Conservation (phyloP, 1,284 basidiomycete genomes). For the Xerocomus nothofagi region DNA sequence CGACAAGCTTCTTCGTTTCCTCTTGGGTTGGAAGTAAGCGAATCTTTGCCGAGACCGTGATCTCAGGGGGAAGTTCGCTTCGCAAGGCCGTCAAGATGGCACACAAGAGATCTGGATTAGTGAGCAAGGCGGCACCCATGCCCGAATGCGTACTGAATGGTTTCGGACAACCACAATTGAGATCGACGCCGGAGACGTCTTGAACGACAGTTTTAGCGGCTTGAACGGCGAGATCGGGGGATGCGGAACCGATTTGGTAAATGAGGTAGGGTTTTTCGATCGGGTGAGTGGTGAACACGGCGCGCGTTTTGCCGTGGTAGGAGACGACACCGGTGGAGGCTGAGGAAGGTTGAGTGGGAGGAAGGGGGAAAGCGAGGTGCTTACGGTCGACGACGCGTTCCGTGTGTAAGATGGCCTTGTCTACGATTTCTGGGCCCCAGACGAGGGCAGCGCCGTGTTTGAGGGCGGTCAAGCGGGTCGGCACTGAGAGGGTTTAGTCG, state of each 20-base stretch:
- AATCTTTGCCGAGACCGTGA: constrained; percentile 92
- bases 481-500: constrained; percentile 50
- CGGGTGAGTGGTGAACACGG: constrained; percentile 93
- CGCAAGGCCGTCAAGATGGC: constrained; percentile 81
- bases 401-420: constrained; percentile 91
- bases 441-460: constrained; percentile 95
- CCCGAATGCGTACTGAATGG: constrained; percentile 94
- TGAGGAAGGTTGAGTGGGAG: constrained; percentile 33
- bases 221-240: constrained; percentile 87
- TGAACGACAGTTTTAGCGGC: constrained; percentile 85
- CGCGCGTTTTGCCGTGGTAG: constrained; percentile 78
- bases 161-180: constrained; percentile 95
- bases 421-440: constrained; percentile 97
- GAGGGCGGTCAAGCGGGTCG: constrained; percentile 82
- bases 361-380: constrained; percentile 25
- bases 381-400: constrained; percentile 82
- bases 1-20: constrained; percentile 85
- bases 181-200: constrained; percentile 92
- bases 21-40: constrained; percentile 84
- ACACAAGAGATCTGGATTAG: constrained; percentile 89
- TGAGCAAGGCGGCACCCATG: constrained; percentile 95
- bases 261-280: constrained; percentile 90
- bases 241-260: constrained; percentile 90
- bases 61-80: constrained; percentile 68
- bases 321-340: constrained; percentile 88